A percentile compares a stretch with the other conserved stretches of the same genome.
Conservation (phyloP, 2,329 filamentous ascomycete species). For the Bipolaris oryzae region DNA sequence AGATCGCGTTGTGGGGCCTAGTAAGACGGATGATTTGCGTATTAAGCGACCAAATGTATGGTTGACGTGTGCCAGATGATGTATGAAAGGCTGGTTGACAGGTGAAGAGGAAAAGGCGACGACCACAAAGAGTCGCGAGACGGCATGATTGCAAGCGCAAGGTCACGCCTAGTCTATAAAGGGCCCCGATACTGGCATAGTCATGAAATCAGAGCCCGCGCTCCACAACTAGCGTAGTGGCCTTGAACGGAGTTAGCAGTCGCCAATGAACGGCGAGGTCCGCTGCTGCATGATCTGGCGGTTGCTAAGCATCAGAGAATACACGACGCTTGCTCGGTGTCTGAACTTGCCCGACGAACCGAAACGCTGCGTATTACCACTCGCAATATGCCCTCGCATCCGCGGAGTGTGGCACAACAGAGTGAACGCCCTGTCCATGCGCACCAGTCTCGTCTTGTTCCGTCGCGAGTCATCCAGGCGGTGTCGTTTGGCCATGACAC, state of each 20-base stretch:
- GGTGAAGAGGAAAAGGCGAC: slow-evolving; percentile 4
- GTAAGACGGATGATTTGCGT: background rate
- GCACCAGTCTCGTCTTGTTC: background rate
- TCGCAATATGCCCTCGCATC: background rate
- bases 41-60: background rate
- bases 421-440: background rate
- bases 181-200: slow-evolving; percentile 12
- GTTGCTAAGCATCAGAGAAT: slow-evolving; percentile 36
- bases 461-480: background rate
- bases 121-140: slow-evolving; percentile 9
- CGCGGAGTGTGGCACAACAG: background rate
- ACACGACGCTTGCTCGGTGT: slow-evolving; percentile 25
- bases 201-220: slow-evolving; percentile 31
- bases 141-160: slow-evolving; percentile 15
- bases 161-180: slow-evolving; percentile 26
- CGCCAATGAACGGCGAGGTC: slow-evolving; percentile 26
- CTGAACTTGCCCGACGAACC: slow-evolving; percentile 25
- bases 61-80: background rate
- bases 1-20: slow-evolving; percentile 7
- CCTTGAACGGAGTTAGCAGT: slow-evolving; percentile 34
- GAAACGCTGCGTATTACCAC: slow-evolving; percentile 10
- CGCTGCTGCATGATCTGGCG: slow-evolving; percentile 29
- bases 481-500: background rate
- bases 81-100: background rate
- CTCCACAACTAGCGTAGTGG: slow-evolving; percentile 30